Percentiles rank a stretch among this genome's conserved stretches.
These are phyloP conservation scores for Mucor piriformis DNA, from an alignment of 371 early-diverging fungal genomes.

Conservation along the genomic window DNA sequence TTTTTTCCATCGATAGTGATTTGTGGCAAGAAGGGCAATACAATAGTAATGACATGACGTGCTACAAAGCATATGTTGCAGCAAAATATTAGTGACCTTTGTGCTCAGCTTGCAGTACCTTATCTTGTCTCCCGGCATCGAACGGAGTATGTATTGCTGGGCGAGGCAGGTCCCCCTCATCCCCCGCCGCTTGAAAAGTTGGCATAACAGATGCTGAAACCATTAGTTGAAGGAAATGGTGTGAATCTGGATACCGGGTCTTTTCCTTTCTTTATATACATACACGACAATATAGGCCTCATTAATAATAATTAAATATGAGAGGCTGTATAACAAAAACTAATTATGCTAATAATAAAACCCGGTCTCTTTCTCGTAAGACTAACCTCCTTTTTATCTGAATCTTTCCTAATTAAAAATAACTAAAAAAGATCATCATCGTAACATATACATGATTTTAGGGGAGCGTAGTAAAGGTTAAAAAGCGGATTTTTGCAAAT, in stretches of 20 bases:
- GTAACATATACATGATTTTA: no score
- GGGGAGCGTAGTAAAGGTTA: no score
- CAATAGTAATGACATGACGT: neutral
- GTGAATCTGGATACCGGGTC: neutral
- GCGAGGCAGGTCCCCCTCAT: neutral
- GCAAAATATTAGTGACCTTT: neutral
- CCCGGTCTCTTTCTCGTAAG: neutral
- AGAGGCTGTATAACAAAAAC: no score
- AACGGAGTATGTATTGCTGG: neutral
- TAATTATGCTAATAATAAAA: neutral
- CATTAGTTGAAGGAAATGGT: neutral
- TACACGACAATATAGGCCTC: neutral
- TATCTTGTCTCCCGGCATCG: neutral
- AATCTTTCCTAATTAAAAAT: no score
- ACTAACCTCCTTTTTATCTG: no score
- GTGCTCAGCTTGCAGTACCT: neutral
- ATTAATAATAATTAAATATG: neutral
- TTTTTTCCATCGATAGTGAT: neutral
- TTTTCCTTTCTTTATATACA: neutral
- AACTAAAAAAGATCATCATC: no score
- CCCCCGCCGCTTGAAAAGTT: neutral
- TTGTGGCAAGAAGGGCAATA: neutral
- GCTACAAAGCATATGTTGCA: conserved; percentile 1
- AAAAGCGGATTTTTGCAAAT: no score
- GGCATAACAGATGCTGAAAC: no score